Evolutionary conservation across 2,329 filamentous ascomycete species (phyloP).

Genomic region (Aspergillus pseudoviridinutans): DNA sequence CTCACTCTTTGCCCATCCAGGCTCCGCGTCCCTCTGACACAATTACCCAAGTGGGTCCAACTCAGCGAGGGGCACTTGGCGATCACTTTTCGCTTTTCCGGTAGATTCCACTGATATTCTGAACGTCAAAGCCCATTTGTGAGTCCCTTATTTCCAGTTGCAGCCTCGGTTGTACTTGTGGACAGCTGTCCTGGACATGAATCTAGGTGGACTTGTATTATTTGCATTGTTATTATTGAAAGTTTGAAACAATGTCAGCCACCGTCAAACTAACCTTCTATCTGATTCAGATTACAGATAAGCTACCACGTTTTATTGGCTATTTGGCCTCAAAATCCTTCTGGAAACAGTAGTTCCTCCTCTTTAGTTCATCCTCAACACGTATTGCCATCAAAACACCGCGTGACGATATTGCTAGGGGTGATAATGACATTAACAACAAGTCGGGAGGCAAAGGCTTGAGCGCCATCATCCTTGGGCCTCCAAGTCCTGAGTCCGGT

Average conservation of each 20-base stretch:
- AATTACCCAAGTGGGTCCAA: slow-evolving; percentile 19
- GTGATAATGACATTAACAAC: neutral
- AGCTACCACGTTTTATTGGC: neutral
- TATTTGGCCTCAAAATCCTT: neutral
- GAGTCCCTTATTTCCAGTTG: neutral
- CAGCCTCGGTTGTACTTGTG: slow-evolving; percentile 1
- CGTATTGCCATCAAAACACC: neutral
- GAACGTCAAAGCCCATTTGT: neutral
- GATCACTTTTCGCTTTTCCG: slow-evolving; percentile 11
- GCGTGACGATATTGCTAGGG: neutral
- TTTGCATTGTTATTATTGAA: neutral
- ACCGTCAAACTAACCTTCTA: neutral
- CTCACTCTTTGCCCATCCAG: slow-evolving; percentile 8
- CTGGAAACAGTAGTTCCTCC: neutral
- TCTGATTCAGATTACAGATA: neutral
- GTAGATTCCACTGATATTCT: neutral
- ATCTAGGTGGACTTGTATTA: neutral
- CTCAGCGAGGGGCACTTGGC: slow-evolving; percentile 13
- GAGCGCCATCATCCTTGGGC: neutral
- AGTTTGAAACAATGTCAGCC: neutral
- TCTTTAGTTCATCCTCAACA: neutral
- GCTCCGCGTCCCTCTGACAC: slow-evolving; percentile 20
- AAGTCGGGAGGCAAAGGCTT: neutral
- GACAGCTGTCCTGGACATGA: neutral
- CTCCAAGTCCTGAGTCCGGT: neutral